These are phyloP conservation scores for Cyberlindnera nakhonratchasimensis DNA, from an alignment of 805 yeast genomes.

Conservation along the genomic window DNA sequence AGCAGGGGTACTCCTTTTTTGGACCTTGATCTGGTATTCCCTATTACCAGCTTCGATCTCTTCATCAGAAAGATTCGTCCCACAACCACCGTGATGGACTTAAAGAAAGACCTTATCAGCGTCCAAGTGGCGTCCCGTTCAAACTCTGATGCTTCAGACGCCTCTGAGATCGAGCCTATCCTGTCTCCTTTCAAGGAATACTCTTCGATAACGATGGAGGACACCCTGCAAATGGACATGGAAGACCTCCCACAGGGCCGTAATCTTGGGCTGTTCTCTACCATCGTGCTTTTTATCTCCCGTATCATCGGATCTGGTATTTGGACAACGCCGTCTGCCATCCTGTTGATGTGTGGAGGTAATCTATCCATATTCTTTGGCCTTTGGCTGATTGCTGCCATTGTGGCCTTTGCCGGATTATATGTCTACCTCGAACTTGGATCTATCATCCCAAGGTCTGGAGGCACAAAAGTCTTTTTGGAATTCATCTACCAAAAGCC, in stretches of 20 bases:
- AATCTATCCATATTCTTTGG: slow-evolving; percentile 56
- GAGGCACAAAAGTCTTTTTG: slow-evolving; percentile 71
- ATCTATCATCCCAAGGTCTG: slow-evolving; percentile 65
- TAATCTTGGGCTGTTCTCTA: slow-evolving; percentile 66
- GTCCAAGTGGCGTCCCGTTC: slow-evolving; percentile 18
- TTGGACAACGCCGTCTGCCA: slow-evolving; percentile 66
- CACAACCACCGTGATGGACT: not conserved
- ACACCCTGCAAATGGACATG: slow-evolving; percentile 14
- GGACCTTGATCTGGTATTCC: no score
- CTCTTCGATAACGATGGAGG: slow-evolving; percentile 1
- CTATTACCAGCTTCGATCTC: no score
- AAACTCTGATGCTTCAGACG: slow-evolving; percentile 22
- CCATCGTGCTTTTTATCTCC: slow-evolving; percentile 59
- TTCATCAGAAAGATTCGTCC: no score
- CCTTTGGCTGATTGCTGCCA: slow-evolving; percentile 62
- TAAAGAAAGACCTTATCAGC: slow-evolving; percentile 13
- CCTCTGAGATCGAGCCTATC: slow-evolving; percentile 10
- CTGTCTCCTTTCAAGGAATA: slow-evolving; percentile 11
- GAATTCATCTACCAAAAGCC: slow-evolving; percentile 67
- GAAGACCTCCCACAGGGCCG: slow-evolving; percentile 60
- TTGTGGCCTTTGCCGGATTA: slow-evolving; percentile 63
- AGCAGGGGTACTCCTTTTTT: no score
- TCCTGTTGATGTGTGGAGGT: slow-evolving; percentile 64
- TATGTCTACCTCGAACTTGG: slow-evolving; percentile 69
- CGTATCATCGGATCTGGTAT: slow-evolving; percentile 78